Conservation (phyloP, 805 yeast species). For the Starmera dryadoides region DNA sequence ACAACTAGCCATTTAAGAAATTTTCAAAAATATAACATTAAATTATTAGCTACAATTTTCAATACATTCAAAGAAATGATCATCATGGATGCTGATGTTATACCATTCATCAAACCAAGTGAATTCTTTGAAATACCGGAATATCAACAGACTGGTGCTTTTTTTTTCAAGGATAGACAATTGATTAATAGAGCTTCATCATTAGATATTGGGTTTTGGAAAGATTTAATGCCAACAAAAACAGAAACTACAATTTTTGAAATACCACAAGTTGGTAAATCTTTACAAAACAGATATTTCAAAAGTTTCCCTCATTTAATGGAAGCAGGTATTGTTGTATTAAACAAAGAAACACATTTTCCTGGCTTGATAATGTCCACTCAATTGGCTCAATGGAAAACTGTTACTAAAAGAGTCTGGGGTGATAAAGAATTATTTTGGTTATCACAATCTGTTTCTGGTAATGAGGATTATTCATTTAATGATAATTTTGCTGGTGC, state of each 20-base stretch:
- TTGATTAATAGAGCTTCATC: conserved; percentile 3
- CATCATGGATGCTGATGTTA: conserved; percentile 48
- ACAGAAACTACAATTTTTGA: conserved; percentile 3
- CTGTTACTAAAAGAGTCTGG: conserved; percentile 19
- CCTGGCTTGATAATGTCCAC: conserved; percentile 15
- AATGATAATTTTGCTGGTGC: conserved; percentile 10
- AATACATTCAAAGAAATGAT: conserved; percentile 45
- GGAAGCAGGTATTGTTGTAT: conserved; percentile 23
- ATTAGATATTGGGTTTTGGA: neutral
- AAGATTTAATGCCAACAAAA: conserved; percentile 5
- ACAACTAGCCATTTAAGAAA: neutral
- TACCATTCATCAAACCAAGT: conserved; percentile 32
- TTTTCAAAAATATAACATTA: conserved; percentile 30
- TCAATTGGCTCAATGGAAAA: conserved; percentile 10
- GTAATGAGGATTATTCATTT: conserved; percentile 9
- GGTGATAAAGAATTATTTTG: conserved; percentile 33
- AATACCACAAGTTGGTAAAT: conserved; percentile 1
- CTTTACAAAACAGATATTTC: conserved; percentile 5
- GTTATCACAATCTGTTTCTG: conserved; percentile 22
- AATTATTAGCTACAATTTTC: conserved; percentile 48
- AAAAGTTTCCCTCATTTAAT: conserved; percentile 15
- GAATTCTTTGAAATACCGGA: conserved; percentile 26
- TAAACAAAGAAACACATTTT: conserved; percentile 19
- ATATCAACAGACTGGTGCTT: conserved; percentile 27
- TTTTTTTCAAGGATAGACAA: conserved; percentile 38